phyloP scores from a whole-genome alignment of 2,329 filamentous ascomycete species.

The Aspergillaceae sp. region DNA sequence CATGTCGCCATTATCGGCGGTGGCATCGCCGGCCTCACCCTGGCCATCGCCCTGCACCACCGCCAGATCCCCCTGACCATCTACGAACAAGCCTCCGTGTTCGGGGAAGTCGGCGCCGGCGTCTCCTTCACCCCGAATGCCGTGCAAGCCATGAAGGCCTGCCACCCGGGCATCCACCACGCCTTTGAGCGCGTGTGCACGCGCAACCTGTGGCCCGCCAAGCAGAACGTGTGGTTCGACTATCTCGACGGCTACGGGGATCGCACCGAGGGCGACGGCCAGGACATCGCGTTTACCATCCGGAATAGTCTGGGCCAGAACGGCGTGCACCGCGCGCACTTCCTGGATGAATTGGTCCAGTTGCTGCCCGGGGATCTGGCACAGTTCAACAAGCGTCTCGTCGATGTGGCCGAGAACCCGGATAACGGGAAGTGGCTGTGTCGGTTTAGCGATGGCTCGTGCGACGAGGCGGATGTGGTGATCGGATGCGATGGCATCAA shows the following conservation, averaged over 20 bases:
- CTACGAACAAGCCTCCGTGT: conserved; percentile 31
- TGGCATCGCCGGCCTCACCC: conserved; percentile 29
- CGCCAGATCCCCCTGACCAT: conserved; percentile 24
- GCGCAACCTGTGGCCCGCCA: conserved; percentile 24
- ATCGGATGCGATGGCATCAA: conserved; percentile 45
- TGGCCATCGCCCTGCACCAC: conserved; percentile 28
- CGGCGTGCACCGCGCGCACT: conserved; percentile 23
- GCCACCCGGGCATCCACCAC: conserved; percentile 22
- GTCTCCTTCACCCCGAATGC: conserved; percentile 33
- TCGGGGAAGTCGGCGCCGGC: conserved; percentile 31
- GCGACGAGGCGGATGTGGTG: conserved; percentile 34
- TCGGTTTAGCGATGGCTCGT: conserved; percentile 37
- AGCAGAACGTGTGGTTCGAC: conserved; percentile 19
- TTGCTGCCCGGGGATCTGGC: conserved; percentile 18
- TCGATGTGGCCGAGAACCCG: conserved; percentile 7
- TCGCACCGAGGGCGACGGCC: conserved; percentile 3
- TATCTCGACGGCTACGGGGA: conserved; percentile 13
- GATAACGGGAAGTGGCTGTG: conserved; percentile 25
- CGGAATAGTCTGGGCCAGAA: conserved; percentile 14
- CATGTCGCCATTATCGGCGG: conserved; percentile 28
- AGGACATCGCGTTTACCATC: conserved; percentile 17
- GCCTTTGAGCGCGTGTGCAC: conserved; percentile 26
- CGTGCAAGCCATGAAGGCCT: conserved; percentile 14
- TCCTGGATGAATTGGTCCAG: conserved; percentile 29
- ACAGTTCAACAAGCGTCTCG: conserved; percentile 20